These are phyloP conservation scores for Halophytophthora polymorphica DNA, from an alignment of 352 stramenopile species.

Conservation along the genomic window DNA sequence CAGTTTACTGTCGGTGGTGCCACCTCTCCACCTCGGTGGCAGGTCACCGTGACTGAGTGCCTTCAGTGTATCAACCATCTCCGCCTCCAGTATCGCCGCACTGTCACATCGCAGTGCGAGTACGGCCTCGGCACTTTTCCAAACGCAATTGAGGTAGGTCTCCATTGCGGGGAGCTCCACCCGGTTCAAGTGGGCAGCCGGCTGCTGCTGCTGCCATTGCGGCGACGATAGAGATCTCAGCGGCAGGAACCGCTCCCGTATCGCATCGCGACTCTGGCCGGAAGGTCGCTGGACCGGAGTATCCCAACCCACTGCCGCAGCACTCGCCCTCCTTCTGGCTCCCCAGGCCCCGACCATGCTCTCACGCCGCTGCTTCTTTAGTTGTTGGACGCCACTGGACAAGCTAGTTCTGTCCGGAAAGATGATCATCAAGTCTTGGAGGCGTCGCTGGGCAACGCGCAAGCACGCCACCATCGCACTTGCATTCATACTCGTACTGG, in stretches of 20 bases:
- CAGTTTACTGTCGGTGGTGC: neutral
- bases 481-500: neutral
- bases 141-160: slow-evolving; percentile 38
- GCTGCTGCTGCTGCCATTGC: slow-evolving; percentile 24
- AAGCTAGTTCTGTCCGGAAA: slow-evolving; percentile 37
- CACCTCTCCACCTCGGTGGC: slow-evolving; percentile 13
- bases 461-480: slow-evolving; percentile 2
- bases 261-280: slow-evolving; percentile 6
- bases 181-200: slow-evolving; percentile 32
- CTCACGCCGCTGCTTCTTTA: slow-evolving; percentile 36
- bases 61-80: slow-evolving; percentile 17
- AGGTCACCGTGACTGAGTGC: slow-evolving; percentile 14
- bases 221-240: slow-evolving; percentile 13
- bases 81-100: slow-evolving; percentile 9
- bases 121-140: slow-evolving; percentile 33
- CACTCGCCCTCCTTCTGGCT: slow-evolving; percentile 14
- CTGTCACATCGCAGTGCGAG: slow-evolving; percentile 25
- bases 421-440: slow-evolving; percentile 16
- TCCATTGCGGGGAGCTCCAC: slow-evolving; percentile 54
- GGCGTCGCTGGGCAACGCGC: slow-evolving; percentile 15
- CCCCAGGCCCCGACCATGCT: slow-evolving; percentile 37
- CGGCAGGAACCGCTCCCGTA: neutral
- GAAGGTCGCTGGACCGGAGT: slow-evolving; percentile 3
- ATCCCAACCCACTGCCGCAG: neutral
- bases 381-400: slow-evolving; percentile 31